A percentile compares a stretch with the other conserved stretches of the same genome.
phyloP scores from a whole-genome alignment of 495 filamentous ascomycete genomes.

The Zalerion maritima region DNA sequence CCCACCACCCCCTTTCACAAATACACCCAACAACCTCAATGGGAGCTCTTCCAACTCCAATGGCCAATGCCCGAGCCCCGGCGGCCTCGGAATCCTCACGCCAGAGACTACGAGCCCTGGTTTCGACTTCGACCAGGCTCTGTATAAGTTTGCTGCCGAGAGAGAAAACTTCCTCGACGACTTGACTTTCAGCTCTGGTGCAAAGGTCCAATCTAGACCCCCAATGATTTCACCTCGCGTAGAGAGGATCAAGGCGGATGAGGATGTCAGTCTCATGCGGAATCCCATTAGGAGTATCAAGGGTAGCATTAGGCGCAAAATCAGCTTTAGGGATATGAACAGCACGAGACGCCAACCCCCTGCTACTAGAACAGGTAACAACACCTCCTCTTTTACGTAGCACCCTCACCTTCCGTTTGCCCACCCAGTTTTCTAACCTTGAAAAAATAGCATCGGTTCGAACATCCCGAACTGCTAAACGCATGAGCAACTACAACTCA shows the following conservation, averaged over 20 bases:
- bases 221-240: slow-evolving; percentile 62
- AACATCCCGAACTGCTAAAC: slow-evolving; percentile 70
- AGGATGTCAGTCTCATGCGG: slow-evolving; percentile 38
- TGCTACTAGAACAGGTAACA: slow-evolving; percentile 53
- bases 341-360: slow-evolving; percentile 81
- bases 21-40: slow-evolving; percentile 20
- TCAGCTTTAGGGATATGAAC: slow-evolving; percentile 87
- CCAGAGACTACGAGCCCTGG: slow-evolving; percentile 29
- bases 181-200: slow-evolving; percentile 76
- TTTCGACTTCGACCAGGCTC: slow-evolving; percentile 83
- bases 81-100: slow-evolving; percentile 8
- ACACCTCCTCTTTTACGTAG: slow-evolving; percentile 10
- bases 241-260: slow-evolving; percentile 69
- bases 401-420: slow-evolving; percentile 2
- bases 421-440: slow-evolving; percentile 20
- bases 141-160: slow-evolving; percentile 88
- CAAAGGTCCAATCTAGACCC: slow-evolving; percentile 50
- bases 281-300: slow-evolving; percentile 36
- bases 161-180: slow-evolving; percentile 89
- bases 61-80: slow-evolving; percentile 14
- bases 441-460: slow-evolving; percentile 61
- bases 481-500: slow-evolving; percentile 94
- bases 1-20: slow-evolving; percentile 14
- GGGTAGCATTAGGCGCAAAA: slow-evolving; percentile 71
- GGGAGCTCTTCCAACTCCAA: slow-evolving; percentile 5